Evolutionary conservation across 2,329 filamentous ascomycete genomes (phyloP), one percentile per base, ranked within the genome.

Genomic region (Diaporthe caulivora): DNA sequence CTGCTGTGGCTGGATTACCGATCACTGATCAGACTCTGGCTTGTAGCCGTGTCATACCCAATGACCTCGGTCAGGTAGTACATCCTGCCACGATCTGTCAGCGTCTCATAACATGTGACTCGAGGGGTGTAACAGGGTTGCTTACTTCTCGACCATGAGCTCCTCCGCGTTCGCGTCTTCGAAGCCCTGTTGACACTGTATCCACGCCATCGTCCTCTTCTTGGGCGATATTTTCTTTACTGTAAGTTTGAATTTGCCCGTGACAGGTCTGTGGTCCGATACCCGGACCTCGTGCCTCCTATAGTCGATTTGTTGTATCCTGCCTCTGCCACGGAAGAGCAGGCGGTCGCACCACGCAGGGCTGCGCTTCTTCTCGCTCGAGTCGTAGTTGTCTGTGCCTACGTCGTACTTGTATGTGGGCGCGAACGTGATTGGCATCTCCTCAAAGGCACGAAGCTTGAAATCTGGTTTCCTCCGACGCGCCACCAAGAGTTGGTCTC

Each of bases 381-480:
- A 93, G 81, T 99, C 97, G 82, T 98, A 99, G 9, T 91, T 93
- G 80, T 98, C 96, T 0, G 95, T 97, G 21, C 95, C 95, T 0
- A 98, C 95, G 78, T 99, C 97, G 82, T 99, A 99, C 82, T 99
- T 99, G 87, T 99, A 99, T 0, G 97, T 99, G 0, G 97, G 97
- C 10, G 95, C 92, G 81, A 99, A 99, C 0, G 91, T 93, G 79
- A 99, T 98, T 0, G 93, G 94, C 71, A 93, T 88, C 83, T 99
- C 97, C n/a, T 93, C 92, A 82, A 99, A 98, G 0, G 94, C 93
- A 26, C 95, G 92, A 7, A 99, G 88, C 37, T 94, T 91, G 84
- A 98, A 98, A 0, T 92, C 94, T 0, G 96, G 95, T 78, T 98
- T 98, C 78, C 95, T 94, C 68, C 95, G 93, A 72, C 94, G 91